Evolutionary conservation across 371 early-diverging fungal genomes (phyloP).

Genomic region (Apophysomyces variabilis): DNA sequence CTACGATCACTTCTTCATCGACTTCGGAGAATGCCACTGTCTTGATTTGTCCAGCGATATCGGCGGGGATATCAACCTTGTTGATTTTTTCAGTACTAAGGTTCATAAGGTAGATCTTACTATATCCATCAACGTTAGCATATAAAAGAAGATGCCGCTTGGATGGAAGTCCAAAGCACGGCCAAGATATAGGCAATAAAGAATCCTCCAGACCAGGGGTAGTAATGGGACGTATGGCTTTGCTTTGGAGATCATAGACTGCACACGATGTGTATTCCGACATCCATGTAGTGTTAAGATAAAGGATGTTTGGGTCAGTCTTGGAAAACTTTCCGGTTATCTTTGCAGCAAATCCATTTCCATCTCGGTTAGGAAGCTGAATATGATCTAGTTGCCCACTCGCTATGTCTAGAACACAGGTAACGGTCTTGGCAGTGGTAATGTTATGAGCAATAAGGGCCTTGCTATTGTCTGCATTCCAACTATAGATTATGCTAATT

Average conservation of each 20-base stretch:
- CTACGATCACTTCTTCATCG: neutral
- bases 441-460: neutral
- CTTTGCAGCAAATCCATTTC: neutral
- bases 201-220: conserved; percentile 9
- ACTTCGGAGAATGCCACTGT: neutral
- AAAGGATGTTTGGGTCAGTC: conserved; percentile 9
- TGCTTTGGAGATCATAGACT: neutral
- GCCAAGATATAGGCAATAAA: conserved; percentile 5
- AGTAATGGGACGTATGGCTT: conserved; percentile 8
- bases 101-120: neutral
- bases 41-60: neutral
- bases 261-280: conserved; percentile 11
- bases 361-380: conserved; percentile 1
- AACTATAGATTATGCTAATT: neutral
- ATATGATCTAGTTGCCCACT: conserved; percentile 7
- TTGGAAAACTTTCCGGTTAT: conserved; percentile 11
- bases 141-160: neutral
- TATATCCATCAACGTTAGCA: neutral
- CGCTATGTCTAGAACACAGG: neutral
- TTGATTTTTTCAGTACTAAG: conserved; percentile 7
- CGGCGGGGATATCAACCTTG: conserved; percentile 8
- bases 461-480: neutral
- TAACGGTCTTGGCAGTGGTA: neutral
- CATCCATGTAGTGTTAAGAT: conserved; percentile 16
- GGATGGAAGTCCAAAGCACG: neutral